Percentiles rank a stretch among this genome's conserved stretches.
Evolutionary conservation across 441 rosid genomes (phyloP).

Genomic region (Flueggea neowawraea): DNA sequence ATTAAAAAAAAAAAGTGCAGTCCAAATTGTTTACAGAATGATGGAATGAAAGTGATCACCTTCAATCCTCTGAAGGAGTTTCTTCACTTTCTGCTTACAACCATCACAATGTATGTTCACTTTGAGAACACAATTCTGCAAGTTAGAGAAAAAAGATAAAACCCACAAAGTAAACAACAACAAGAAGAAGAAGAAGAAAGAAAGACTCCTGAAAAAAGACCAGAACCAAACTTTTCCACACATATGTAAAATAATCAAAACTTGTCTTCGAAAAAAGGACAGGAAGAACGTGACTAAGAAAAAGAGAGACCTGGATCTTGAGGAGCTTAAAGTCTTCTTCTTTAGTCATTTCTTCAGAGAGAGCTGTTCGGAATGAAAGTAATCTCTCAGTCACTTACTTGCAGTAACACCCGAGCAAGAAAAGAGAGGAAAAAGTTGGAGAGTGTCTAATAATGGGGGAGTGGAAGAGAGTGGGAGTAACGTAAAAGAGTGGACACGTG

Average conservation of each 20-base stretch:
- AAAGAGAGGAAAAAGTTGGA: conserved; percentile 1
- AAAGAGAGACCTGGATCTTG: conserved; percentile 66
- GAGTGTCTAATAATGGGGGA: conserved; percentile 2
- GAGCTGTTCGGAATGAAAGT: conserved; percentile 22
- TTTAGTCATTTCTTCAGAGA: conserved; percentile 53
- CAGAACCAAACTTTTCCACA: conserved; percentile 9
- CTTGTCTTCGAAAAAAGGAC: neutral
- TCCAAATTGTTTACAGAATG: neutral
- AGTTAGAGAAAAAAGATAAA: neutral
- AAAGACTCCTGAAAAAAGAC: conserved; percentile 16
- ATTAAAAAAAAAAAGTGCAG: neutral
- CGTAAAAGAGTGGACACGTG: neutral
- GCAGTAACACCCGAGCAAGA: conserved; percentile 11
- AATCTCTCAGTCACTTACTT: neutral
- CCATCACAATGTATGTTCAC: conserved; percentile 91
- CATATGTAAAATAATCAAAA: neutral
- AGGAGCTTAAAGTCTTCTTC: conserved; percentile 85
- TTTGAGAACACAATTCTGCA: conserved; percentile 70
- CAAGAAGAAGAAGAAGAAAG: conserved; percentile 13
- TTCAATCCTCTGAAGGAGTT: conserved; percentile 81
- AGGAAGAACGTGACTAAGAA: conserved; percentile 14
- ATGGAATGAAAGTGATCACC: conserved; percentile 31
- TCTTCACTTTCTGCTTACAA: conserved; percentile 86
- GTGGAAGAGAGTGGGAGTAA: neutral
- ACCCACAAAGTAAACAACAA: conserved; percentile 13